phyloP scores from a whole-genome alignment of 2,329 filamentous ascomycete genomes.

The Pezizomycotina sp. region DNA sequence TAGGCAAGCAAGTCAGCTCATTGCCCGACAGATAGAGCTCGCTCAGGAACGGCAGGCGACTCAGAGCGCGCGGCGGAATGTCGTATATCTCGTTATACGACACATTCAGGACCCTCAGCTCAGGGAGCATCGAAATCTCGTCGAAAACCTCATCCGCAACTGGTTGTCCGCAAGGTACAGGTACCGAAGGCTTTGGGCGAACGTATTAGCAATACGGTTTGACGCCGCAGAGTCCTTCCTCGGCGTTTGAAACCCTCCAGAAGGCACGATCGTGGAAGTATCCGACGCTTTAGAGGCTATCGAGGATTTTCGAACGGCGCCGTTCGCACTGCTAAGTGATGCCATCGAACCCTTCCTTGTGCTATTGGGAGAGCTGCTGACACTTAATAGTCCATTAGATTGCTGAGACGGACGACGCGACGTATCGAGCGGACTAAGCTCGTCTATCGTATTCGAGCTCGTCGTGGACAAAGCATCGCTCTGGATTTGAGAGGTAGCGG shows the following conservation, averaged over 20 bases:
- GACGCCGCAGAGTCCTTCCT: slow-evolving; percentile 85
- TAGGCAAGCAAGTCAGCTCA: slow-evolving; percentile 74
- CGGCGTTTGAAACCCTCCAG: slow-evolving; percentile 38
- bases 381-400: slow-evolving; percentile 58
- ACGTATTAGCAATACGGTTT: slow-evolving; percentile 64
- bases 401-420: slow-evolving; percentile 52
- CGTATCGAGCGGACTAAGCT: slow-evolving; percentile 10
- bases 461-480: too few relatives aligned
- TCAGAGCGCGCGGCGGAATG: slow-evolving; percentile 73
- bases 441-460: slow-evolving; percentile 9
- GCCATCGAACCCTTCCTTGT: slow-evolving; percentile 67
- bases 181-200: slow-evolving; percentile 68
- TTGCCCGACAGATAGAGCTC: slow-evolving; percentile 94
- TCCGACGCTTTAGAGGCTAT: slow-evolving; percentile 73
- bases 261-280: slow-evolving; percentile 48
- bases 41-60: slow-evolving; percentile 73
- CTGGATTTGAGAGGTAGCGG: slow-evolving; percentile 48
- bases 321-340: slow-evolving; percentile 46
- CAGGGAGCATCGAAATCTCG: slow-evolving; percentile 63
- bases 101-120: slow-evolving; percentile 75
- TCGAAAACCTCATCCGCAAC: slow-evolving; percentile 87
- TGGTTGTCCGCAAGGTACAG: slow-evolving; percentile 86
- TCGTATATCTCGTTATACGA: slow-evolving; percentile 92
- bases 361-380: slow-evolving; percentile 53
- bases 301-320: slow-evolving; percentile 30